Base-by-base conservation (phyloP, 2,329 filamentous ascomycete species). In the Clonostachys byssicola region DNA sequence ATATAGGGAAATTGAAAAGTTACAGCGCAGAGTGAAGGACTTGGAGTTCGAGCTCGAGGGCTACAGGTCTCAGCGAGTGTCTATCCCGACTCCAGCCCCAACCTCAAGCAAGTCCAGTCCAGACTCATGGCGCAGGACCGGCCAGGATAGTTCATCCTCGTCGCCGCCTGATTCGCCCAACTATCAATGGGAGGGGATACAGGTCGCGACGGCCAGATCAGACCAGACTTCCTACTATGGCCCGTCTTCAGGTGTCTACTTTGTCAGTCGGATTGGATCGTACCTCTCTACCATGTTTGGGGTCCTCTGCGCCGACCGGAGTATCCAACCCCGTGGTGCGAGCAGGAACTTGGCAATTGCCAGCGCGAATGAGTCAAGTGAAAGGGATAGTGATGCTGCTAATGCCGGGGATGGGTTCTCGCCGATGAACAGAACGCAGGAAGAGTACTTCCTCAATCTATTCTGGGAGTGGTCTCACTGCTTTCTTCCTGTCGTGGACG, bases 211-310 rank as follows among this genome's bases (percentile, higher is more conserved):
- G 2, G 61, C 66, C 1, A 57, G 63, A 5, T 63, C 63, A 2
- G 62, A 60, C 17, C 61, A 67, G 46, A 58, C 58, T 16, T 63
- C 66, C 12, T 73, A 65, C 53, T 75, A 71, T 52, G 73, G 72
- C 3, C 63, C 70, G 1, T 64, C 70, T 3, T 76, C 73, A 6
- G 54, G 63, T 12, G 68, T 67, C 50, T 75, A 70, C 56, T 76
- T 74, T 52, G 67, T 73, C 45, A 59, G 60, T 14, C 65, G 70
- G 34, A 63, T 76, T 47, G 66, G 59, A 13, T 50, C 53, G 7
- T 73, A 64, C 49, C 53, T 75, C 12, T 57, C 54, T 36, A 56
- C 54, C 12, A 51, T 57, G 1, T 48, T 71, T 2, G 58, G 67
- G 12, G 59, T 67, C 41, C 51, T 56, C 5, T 47, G 40, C 12